A percentile compares a stretch with the other conserved stretches of the same genome.
Evolutionary conservation across 2,329 filamentous ascomycete species (phyloP).

Genomic region (Dichotomopilus funicola): DNA sequence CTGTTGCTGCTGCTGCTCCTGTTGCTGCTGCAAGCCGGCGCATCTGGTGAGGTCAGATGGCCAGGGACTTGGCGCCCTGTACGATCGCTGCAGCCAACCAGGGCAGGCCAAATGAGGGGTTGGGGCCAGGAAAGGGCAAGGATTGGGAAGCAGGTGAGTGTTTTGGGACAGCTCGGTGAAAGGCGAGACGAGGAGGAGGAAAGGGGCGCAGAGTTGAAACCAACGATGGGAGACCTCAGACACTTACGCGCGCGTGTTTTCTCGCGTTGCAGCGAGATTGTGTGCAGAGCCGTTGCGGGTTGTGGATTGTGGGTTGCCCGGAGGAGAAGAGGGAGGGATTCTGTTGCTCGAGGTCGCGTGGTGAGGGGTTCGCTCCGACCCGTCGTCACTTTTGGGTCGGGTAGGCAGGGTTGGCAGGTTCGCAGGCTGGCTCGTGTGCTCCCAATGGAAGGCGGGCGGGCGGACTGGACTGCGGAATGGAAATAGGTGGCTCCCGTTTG

Average conservation of each 20-base stretch:
- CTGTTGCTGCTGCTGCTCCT: neutral
- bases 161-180: conserved; percentile 23
- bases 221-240: conserved; percentile 6
- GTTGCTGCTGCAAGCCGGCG: conserved; percentile 12
- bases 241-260: conserved; percentile 18
- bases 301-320: conserved; percentile 5
- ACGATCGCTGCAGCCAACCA: conserved; percentile 24
- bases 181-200: neutral
- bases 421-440: conserved; percentile 9
- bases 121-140: conserved; percentile 21
- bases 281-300: conserved; percentile 7
- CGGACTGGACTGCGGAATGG: neutral
- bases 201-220: conserved; percentile 1
- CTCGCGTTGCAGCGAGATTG: conserved; percentile 7
- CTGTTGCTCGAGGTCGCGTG: conserved; percentile 7
- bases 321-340: conserved; percentile 6
- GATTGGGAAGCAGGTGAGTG: conserved; percentile 21
- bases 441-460: neutral
- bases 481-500: conserved; percentile 16
- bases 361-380: conserved; percentile 20
- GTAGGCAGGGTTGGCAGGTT: conserved; percentile 10
- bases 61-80: conserved; percentile 23
- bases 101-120: conserved; percentile 23
- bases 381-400: conserved; percentile 14
- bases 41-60: conserved; percentile 27